Evolutionary conservation across 23 red algal genomes (phyloP), one percentile per base, ranked within the genome.

Genomic region (Gracilaria gracilis): DNA sequence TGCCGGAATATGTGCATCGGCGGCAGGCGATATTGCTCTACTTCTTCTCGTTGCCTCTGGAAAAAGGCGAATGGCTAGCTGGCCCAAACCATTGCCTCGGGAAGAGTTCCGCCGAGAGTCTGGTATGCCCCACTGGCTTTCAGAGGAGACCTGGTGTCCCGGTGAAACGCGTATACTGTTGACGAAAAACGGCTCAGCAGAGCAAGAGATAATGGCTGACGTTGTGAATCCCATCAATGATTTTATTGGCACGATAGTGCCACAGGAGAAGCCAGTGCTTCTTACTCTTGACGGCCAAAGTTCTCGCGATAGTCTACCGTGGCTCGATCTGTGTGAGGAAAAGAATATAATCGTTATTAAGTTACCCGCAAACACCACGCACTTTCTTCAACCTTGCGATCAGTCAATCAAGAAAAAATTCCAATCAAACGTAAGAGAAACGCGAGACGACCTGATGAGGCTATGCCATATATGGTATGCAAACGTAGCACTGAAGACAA

Each of bases 211-310:
- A n/a, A 51, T 82, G 35, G 13, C 25, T 13, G 24, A 27, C 4
- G 24, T 57, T 35, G 49, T 82, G 53, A 38, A 51, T 21, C 79
- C 61, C 20, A 61, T 82, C 47, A 82, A 82, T 31, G 54, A 38
- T 14, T 46, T 31, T 61, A 57, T 39, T 61, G 9, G 38, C 1
- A 80, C 29, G 3, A 53, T 51, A 16, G 40, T 51, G 39, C 3
- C 1, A 4, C 1, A 61, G 11, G 61, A 35, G 7, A 58, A 9
- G 9, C 37, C 47, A 24, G 37, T 57, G 9, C 9, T 82, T n/a
- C 44, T 82, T 1, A 27, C 24, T 9, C 55, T 82, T 7, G 79
- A 82, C 36, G 47, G 79, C 31, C 79, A 82, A 7, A 40, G 25
- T 12, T 82, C 11, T 32, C 28, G 15, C 8, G 47, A 25, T 9